Percentiles rank a stretch among this genome's conserved stretches.
Conservation (phyloP, 257 asterid species). For the Solanum appendiculatum region DNA sequence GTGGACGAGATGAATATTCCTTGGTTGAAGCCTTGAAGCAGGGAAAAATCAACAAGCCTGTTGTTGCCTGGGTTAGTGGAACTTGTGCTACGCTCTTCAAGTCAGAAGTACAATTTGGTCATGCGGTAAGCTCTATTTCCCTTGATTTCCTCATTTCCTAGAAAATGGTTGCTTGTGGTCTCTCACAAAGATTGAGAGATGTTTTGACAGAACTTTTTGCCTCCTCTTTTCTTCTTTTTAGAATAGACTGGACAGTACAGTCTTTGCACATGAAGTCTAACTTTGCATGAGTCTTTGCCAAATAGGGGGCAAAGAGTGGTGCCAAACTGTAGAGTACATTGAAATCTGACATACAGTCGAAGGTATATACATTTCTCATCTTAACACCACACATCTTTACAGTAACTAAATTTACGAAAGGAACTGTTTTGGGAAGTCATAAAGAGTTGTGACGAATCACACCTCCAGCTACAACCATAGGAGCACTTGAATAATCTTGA, state of each 20-base stretch:
- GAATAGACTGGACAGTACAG: neutral
- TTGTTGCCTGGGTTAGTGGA: slow-evolving; percentile 99
- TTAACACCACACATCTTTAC: neutral
- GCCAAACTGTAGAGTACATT: slow-evolving; percentile 7
- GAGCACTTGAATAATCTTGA: neutral
- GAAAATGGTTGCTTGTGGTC: neutral
- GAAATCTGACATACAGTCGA: neutral
- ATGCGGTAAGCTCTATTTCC: slow-evolving; percentile 65
- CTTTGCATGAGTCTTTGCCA: neutral
- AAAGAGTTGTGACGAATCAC: neutral
- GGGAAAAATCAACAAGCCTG: slow-evolving; percentile 90
- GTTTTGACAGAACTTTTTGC: neutral
- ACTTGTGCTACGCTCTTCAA: slow-evolving; percentile 95
- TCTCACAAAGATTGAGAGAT: neutral
- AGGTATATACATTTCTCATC: neutral
- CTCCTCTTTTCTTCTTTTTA: neutral
- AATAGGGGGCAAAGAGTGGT: slow-evolving; percentile 99
- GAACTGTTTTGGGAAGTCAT: neutral
- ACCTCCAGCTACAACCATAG: neutral
- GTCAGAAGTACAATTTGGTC: slow-evolving; percentile 99
- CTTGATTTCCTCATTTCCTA: neutral
- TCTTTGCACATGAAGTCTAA: neutral
- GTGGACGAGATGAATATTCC: slow-evolving; percentile 98
- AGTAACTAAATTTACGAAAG: neutral
- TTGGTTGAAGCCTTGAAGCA: slow-evolving; percentile 94